Evolutionary conservation across 108 stramenopile species (phyloP).

Genomic region (Seminavis robusta): DNA sequence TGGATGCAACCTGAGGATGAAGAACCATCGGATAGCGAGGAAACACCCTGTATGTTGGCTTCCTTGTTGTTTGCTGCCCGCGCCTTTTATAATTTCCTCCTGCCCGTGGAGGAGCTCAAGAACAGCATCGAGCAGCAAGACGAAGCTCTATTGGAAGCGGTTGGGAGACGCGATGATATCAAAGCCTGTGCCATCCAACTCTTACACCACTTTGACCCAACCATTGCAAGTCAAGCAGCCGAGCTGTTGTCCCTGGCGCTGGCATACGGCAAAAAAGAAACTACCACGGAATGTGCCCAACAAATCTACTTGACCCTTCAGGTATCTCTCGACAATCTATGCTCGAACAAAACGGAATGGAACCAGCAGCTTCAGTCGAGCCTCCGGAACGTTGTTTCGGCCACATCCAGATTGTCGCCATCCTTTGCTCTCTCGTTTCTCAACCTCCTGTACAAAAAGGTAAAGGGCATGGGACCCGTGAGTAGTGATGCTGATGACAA

Average conservation of each 20-base stretch:
- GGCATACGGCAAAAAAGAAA: constrained; percentile 22
- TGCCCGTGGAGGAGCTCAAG: background rate
- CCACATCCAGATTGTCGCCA: constrained; percentile 9
- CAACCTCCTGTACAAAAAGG: background rate
- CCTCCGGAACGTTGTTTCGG: too few species aligned
- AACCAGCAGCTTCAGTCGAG: too few species aligned
- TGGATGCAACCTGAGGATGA: constrained; percentile 25
- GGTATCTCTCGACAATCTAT: too few species aligned
- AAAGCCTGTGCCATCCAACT: constrained; percentile 38
- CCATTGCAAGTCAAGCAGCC: constrained; percentile 25
- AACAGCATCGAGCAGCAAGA: background rate
- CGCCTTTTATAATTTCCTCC: constrained; percentile 21
- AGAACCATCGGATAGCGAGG: constrained; percentile 3
- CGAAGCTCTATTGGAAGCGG: background rate
- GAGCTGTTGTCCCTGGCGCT: constrained; percentile 24
- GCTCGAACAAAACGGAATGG: too few species aligned
- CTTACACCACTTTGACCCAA: constrained; percentile 25
- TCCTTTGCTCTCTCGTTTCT: constrained; percentile 21
- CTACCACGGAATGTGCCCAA: too few species aligned
- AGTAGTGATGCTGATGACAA: constrained; percentile 4
- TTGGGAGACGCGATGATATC: background rate
- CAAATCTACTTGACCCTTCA: too few species aligned
- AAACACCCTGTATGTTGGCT: constrained; percentile 28
- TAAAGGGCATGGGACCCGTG: background rate
- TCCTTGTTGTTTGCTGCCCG: constrained; percentile 31